These are phyloP conservation scores for Ceratobasidium sp. DNA, from an alignment of 1,284 basidiomycete species.

Conservation along the genomic window DNA sequence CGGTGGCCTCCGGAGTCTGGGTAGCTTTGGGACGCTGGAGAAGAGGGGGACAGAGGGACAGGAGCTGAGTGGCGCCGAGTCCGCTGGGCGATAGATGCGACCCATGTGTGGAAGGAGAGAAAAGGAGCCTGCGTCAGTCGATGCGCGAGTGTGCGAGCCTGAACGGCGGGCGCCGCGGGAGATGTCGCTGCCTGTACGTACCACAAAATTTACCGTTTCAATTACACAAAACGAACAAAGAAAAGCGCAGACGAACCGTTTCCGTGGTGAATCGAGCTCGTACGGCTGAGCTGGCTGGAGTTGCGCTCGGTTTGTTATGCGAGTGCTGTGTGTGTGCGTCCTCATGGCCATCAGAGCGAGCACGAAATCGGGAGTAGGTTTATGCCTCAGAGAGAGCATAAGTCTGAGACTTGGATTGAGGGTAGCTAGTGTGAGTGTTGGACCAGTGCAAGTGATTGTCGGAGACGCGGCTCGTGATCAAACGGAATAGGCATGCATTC, in stretches of 20 bases:
- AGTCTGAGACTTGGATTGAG: conserved; percentile 18
- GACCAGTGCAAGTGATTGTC: background rate
- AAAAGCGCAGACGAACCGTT: background rate
- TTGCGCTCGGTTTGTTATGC: conserved; percentile 63
- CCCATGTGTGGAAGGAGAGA: conserved; percentile 27
- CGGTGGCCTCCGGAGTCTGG: background rate
- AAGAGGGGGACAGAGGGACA: background rate
- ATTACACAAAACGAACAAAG: background rate
- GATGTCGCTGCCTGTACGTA: conserved; percentile 25
- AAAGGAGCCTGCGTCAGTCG: conserved; percentile 24
- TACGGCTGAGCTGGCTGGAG: conserved; percentile 52
- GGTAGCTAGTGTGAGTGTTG: conserved; percentile 8
- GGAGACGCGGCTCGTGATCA: conserved; percentile 44
- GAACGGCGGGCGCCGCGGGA: conserved; percentile 21
- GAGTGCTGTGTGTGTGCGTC: conserved; percentile 32
- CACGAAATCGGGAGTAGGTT: background rate
- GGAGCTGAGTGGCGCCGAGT: background rate
- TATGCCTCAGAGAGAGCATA: conserved; percentile 12
- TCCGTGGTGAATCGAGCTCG: conserved; percentile 1
- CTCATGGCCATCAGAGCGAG: conserved; percentile 26
- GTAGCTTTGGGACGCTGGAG: background rate
- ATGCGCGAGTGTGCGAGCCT: conserved; percentile 28
- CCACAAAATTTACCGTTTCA: background rate
- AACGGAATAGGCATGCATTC: too few species aligned
- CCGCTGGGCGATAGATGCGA: conserved; percentile 20